phyloP scores from a whole-genome alignment of 805 yeast genomes.

The Saturnispora mendoncae region DNA sequence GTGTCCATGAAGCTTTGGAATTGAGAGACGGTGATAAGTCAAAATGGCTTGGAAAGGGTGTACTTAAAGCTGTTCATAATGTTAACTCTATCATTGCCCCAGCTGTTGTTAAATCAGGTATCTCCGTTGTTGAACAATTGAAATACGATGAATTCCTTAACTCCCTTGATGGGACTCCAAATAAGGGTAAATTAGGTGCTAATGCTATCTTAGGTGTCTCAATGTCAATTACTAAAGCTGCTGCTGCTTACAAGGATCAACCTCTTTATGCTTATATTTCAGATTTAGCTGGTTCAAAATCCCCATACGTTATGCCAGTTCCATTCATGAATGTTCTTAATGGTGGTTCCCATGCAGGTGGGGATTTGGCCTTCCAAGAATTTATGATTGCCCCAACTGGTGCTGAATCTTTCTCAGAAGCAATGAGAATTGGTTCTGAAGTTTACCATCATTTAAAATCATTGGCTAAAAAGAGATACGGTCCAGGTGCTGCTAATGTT shows the following conservation, averaged over 20 bases:
- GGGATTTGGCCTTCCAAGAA: conserved; percentile 98
- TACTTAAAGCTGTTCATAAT: conserved; percentile 89
- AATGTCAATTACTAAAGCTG: conserved; percentile 94
- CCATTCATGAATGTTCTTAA: conserved; percentile 98
- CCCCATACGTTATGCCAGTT: conserved; percentile 92
- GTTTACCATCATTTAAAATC: conserved; percentile 96
- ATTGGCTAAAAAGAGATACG: conserved; percentile 89
- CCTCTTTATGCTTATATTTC: conserved; percentile 92
- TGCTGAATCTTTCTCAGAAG: conserved; percentile 88
- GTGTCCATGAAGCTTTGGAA: conserved; percentile 97
- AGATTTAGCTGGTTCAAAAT: conserved; percentile 64
- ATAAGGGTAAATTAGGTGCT: conserved; percentile 97
- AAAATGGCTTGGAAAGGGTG: conserved; percentile 99
- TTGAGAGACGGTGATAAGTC: conserved; percentile 96
- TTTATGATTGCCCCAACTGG: conserved; percentile 97
- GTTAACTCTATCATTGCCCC: conserved; percentile 94
- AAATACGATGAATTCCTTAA: conserved; percentile 80
- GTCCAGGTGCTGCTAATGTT: conserved; percentile 97
- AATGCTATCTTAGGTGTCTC: conserved; percentile 98
- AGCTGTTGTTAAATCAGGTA: conserved; percentile 70
- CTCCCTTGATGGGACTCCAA: conserved; percentile 90
- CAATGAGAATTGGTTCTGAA: conserved; percentile 93
- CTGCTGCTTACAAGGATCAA: conserved; percentile 89
- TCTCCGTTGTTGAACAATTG: conserved; percentile 81
- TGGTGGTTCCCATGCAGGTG: conserved; percentile 99